Conservation (phyloP, 805 yeast species). For the Candida ponderosae region DNA sequence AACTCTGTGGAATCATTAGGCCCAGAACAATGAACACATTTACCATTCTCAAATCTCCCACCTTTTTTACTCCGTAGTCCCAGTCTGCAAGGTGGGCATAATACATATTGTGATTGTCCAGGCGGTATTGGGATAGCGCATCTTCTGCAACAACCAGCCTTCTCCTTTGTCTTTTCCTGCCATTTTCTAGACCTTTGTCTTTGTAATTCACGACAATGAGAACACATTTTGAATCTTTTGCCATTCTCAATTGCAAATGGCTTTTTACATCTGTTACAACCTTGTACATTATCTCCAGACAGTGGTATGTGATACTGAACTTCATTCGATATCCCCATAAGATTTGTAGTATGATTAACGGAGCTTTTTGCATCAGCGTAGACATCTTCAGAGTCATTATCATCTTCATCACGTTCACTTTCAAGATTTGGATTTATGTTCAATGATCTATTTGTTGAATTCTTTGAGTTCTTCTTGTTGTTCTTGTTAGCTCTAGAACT, state of each 20-base stretch:
- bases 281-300: no score
- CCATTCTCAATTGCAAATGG: conserved; percentile 37
- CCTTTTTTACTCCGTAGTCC: conserved; percentile 49
- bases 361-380: no score
- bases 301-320: no score
- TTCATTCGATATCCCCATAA: no score
- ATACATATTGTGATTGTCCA: conserved; percentile 43
- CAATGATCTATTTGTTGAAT: no score
- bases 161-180: conserved; percentile 54
- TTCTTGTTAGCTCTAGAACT: no score
- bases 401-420: no score
- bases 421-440: no score
- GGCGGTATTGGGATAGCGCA: conserved; percentile 50
- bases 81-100: conserved; percentile 54
- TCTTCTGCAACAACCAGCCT: conserved; percentile 55
- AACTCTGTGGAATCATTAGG: conserved; percentile 40
- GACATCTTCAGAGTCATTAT: no score
- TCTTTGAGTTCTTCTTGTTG: no score
- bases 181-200: conserved; percentile 56
- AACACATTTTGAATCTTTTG: conserved; percentile 45
- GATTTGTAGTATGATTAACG: no score
- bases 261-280: conserved; percentile 55
- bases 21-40: conserved; percentile 64
- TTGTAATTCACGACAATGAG: conserved; percentile 58
- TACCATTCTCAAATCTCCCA: conserved; percentile 51